Evolutionary conservation across 2,329 filamentous ascomycete genomes (phyloP).

Genomic region (Incumbomyces lentus): DNA sequence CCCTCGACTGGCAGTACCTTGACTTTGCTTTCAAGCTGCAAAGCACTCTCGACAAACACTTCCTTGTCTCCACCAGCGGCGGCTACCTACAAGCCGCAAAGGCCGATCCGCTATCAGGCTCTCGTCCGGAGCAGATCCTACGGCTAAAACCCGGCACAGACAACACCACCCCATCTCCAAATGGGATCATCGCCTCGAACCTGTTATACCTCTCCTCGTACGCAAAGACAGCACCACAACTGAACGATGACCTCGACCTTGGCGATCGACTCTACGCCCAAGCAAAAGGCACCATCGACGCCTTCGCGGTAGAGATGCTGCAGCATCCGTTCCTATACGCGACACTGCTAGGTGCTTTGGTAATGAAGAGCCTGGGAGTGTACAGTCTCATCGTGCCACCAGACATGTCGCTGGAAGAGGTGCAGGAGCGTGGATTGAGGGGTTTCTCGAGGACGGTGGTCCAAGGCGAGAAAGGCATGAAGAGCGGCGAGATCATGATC

Average conservation of each 20-base stretch:
- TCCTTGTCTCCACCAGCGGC: slow-evolving; percentile 54
- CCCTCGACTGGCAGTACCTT: slow-evolving; percentile 63
- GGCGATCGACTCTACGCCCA: slow-evolving; percentile 29
- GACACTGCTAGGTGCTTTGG: slow-evolving; percentile 64
- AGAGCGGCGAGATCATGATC: slow-evolving; percentile 15
- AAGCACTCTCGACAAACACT: slow-evolving; percentile 59
- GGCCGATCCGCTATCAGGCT: slow-evolving; percentile 17
- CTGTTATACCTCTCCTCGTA: slow-evolving; percentile 68
- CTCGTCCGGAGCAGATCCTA: slow-evolving; percentile 34
- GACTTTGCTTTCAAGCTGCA: slow-evolving; percentile 76
- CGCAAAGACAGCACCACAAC: slow-evolving; percentile 5
- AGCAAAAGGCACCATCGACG: slow-evolving; percentile 64
- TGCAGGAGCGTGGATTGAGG: slow-evolving; percentile 11
- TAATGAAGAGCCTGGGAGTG: slow-evolving; percentile 62
- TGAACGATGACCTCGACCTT: background rate
- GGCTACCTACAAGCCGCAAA: slow-evolving; percentile 27
- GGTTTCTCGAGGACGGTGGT: slow-evolving; percentile 20
- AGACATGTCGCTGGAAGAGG: slow-evolving; percentile 13
- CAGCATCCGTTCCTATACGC: slow-evolving; percentile 91
- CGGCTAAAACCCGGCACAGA: slow-evolving; percentile 94
- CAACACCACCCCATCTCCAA: slow-evolving; percentile 78
- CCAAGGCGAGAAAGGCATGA: slow-evolving; percentile 10
- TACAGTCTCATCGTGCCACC: slow-evolving; percentile 43
- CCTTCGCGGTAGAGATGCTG: slow-evolving; percentile 83
- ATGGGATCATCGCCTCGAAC: slow-evolving; percentile 77